A percentile compares a stretch with the other conserved stretches of the same genome.
Conservation (phyloP, 2,329 filamentous ascomycete species). For the Kalaharituber pfeilii region DNA sequence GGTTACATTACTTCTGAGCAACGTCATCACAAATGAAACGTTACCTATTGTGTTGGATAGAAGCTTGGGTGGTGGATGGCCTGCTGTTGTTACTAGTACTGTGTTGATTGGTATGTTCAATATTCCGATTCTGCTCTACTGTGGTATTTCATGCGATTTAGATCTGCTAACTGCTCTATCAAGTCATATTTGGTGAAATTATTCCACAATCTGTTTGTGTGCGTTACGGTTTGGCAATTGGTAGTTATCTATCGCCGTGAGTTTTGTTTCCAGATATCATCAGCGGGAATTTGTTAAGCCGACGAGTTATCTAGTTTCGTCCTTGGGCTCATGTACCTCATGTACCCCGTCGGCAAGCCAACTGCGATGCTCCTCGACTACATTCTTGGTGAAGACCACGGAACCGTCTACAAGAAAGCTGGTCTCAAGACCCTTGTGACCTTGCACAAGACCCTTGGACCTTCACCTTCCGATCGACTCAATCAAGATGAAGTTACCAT, state of each 20-base stretch:
- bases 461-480: slow-evolving; percentile 63
- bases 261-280: slow-evolving; percentile 3
- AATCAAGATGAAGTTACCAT: slow-evolving; percentile 98
- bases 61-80: slow-evolving; percentile 83
- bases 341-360: slow-evolving; percentile 80
- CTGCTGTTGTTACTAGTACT: slow-evolving; percentile 83
- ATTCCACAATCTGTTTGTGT: slow-evolving; percentile 93
- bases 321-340: slow-evolving; percentile 74
- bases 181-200: slow-evolving; percentile 95
- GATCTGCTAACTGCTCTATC: background rate
- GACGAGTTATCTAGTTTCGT: slow-evolving; percentile 46
- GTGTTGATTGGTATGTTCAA: slow-evolving; percentile 62
- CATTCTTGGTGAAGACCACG: slow-evolving; percentile 84
- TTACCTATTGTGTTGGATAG: slow-evolving; percentile 87
- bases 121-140: background rate
- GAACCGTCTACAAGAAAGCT: slow-evolving; percentile 94
- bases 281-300: background rate
- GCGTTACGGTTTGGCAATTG: slow-evolving; percentile 85
- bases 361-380: slow-evolving; percentile 90
- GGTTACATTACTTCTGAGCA: slow-evolving; percentile 80
- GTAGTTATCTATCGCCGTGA: slow-evolving; percentile 60
- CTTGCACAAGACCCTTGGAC: slow-evolving; percentile 77
- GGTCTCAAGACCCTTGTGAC: slow-evolving; percentile 92
- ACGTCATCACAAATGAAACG: slow-evolving; percentile 96
- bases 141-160: background rate